These are phyloP conservation scores for Draba incana DNA, from an alignment of 345 rosid genomes.

Conservation along the genomic window DNA sequence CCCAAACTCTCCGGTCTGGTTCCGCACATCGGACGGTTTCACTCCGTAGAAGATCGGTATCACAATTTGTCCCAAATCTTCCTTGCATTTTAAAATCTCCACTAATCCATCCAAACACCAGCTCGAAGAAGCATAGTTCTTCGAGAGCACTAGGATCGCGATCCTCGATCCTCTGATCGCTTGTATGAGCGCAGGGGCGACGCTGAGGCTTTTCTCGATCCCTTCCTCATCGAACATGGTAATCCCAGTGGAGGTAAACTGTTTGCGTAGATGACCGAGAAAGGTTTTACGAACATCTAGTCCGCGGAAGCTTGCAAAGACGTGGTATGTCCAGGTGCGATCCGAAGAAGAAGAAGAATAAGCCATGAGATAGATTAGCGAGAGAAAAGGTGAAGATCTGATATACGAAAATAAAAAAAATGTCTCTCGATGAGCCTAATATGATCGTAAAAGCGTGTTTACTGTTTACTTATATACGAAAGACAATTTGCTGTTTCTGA, in stretches of 20 bases:
- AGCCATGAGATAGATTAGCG: neutral
- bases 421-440: no score
- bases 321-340: neutral
- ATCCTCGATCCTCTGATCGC: neutral
- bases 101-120: conserved; percentile 2
- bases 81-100: neutral
- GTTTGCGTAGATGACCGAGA: neutral
- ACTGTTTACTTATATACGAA: no score
- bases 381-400: neutral
- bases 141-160: neutral
- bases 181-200: neutral
- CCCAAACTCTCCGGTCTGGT: neutral
- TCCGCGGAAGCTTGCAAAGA: neutral
- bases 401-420: neutral
- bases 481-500: no score
- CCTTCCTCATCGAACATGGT: neutral
- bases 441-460: no score
- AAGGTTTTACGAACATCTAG: neutral
- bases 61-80: neutral
- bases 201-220: neutral
- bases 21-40: neutral
- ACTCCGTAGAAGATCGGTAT: neutral
- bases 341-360: neutral
- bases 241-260: neutral
- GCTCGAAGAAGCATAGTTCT: conserved; percentile 7